These are phyloP conservation scores for Skeletonema grethae DNA, from an alignment of 108 stramenopile species.

Conservation along the genomic window DNA sequence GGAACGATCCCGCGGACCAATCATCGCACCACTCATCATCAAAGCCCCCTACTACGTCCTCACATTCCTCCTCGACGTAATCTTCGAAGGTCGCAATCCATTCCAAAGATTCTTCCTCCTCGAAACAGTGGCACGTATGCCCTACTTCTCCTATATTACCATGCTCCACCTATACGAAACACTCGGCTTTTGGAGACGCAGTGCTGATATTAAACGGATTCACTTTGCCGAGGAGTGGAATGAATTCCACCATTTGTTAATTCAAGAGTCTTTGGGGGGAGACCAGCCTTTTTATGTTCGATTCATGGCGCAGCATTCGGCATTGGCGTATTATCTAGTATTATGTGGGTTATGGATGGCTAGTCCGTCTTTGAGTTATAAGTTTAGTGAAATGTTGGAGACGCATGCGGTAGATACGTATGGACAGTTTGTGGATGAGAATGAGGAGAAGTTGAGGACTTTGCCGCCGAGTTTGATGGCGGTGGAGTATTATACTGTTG, in stretches of 20 bases:
- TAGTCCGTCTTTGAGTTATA: conserved; percentile 67
- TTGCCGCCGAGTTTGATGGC: conserved; percentile 68
- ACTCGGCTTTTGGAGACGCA: conserved; percentile 81
- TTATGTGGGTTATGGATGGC: conserved; percentile 56
- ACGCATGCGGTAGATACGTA: conserved; percentile 87
- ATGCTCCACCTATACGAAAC: conserved; percentile 93
- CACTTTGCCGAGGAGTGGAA: conserved; percentile 92
- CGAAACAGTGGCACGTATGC: conserved; percentile 91
- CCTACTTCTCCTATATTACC: conserved; percentile 90
- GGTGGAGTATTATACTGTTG: conserved; percentile 66
- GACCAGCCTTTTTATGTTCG: conserved; percentile 70
- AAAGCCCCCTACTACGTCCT: conserved; percentile 60
- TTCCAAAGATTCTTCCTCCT: conserved; percentile 78
- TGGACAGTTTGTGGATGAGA: conserved; percentile 65
- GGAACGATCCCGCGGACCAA: conserved; percentile 46
- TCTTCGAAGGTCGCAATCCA: conserved; percentile 59
- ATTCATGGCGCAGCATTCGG: conserved; percentile 84
- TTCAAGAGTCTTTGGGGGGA: conserved; percentile 93
- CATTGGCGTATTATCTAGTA: conserved; percentile 84
- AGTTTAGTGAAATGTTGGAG: conserved; percentile 80
- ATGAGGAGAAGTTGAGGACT: conserved; percentile 57
- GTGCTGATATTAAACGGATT: conserved; percentile 75
- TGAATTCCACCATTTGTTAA: conserved; percentile 84
- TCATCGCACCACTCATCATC: conserved; percentile 60
- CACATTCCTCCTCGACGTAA: conserved; percentile 61